Percentiles rank a stretch among this genome's conserved stretches.
Evolutionary conservation across 441 rosid species (phyloP).

Genomic region (Omphalea diandra): DNA sequence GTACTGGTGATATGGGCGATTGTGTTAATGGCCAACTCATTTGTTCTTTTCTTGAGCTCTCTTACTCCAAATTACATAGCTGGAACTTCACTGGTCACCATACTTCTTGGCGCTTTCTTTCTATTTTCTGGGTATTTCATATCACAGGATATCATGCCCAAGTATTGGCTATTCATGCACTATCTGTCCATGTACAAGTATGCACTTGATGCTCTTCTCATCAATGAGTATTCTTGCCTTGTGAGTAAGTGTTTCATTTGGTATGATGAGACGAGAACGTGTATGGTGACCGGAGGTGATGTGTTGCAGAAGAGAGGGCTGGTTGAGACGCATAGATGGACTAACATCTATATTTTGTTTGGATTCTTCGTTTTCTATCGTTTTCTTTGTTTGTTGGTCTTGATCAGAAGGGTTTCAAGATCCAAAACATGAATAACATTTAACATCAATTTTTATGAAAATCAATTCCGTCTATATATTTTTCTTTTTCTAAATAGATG

Average conservation of each 20-base stretch:
- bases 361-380: slow-evolving; percentile 86
- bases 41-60: slow-evolving; percentile 80
- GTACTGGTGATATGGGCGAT: slow-evolving; percentile 73
- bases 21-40: slow-evolving; percentile 79
- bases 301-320: slow-evolving; percentile 66
- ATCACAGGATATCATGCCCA: slow-evolving; percentile 67
- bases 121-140: slow-evolving; percentile 95
- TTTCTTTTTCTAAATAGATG: too few relatives aligned
- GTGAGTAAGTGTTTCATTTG: slow-evolving; percentile 64
- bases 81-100: slow-evolving; percentile 70
- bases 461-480: neutral
- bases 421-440: slow-evolving; percentile 43
- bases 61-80: slow-evolving; percentile 85
- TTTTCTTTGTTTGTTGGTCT: slow-evolving; percentile 59
- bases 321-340: slow-evolving; percentile 61
- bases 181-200: slow-evolving; percentile 88
- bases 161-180: slow-evolving; percentile 91
- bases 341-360: slow-evolving; percentile 59
- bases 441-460: neutral
- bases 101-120: slow-evolving; percentile 71
- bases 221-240: slow-evolving; percentile 87
- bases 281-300: slow-evolving; percentile 70
- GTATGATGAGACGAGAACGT: slow-evolving; percentile 50
- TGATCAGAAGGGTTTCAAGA: slow-evolving; percentile 71
- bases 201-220: slow-evolving; percentile 74